phyloP scores from a whole-genome alignment of 2,329 filamentous ascomycete species.

The Nemania bipapillata region DNA sequence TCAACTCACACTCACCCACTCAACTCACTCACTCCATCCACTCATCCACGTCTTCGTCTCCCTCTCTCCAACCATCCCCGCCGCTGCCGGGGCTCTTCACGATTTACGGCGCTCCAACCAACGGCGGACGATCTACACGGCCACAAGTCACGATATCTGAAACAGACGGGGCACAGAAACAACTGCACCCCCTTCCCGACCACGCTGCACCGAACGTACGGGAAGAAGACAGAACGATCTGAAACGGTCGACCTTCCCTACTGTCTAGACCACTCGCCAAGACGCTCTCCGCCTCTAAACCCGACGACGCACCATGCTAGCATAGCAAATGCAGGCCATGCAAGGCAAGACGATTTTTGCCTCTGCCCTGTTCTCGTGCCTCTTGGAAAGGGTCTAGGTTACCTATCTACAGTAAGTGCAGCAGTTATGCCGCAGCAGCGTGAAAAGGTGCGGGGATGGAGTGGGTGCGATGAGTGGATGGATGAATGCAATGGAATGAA shows the following conservation, averaged over 20 bases:
- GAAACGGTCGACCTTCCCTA: slow-evolving; percentile 39
- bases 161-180: background rate
- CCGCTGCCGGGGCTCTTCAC: background rate
- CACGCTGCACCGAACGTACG: slow-evolving; percentile 39
- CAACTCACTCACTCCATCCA: background rate
- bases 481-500: background rate
- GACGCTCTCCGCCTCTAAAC: slow-evolving; percentile 1
- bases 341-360: background rate
- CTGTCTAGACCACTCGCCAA: slow-evolving; percentile 8
- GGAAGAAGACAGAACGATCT: slow-evolving; percentile 39
- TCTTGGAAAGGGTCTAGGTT: background rate
- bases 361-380: background rate
- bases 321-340: no score
- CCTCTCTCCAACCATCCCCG: background rate
- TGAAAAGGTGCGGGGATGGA: no score
- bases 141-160: slow-evolving; percentile 1
- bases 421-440: no score
- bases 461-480: background rate
- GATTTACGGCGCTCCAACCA: background rate
- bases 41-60: no score
- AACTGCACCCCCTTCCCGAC: background rate
- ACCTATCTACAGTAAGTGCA: no score
- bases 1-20: slow-evolving; percentile 28
- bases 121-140: slow-evolving; percentile 19
- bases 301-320: background rate